phyloP scores from a whole-genome alignment of 768 basidiomycete species.

The Leccinum ochraceum region DNA sequence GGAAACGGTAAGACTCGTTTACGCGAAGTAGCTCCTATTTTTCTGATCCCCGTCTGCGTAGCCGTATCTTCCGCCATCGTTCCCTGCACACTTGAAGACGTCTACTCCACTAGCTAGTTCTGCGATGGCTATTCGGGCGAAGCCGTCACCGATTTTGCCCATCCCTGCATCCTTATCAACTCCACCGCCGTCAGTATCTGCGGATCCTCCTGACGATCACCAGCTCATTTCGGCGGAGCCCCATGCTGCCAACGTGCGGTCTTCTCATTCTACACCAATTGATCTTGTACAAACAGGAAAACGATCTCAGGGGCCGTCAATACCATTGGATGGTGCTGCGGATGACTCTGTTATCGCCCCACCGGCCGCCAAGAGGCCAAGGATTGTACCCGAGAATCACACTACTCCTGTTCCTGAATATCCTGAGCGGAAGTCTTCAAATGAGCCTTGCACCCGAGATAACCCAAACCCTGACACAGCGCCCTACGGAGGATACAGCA shows the following conservation, averaged over 20 bases:
- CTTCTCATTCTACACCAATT: conserved; percentile 18
- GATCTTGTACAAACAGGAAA: conserved; percentile 25
- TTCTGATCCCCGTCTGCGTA: conserved; percentile 24
- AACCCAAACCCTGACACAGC: conserved; percentile 1
- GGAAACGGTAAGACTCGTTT: conserved; percentile 37
- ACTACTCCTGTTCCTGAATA: background rate
- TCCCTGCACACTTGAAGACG: conserved; percentile 50
- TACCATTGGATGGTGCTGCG: conserved; percentile 28
- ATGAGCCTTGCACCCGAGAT: conserved; percentile 8
- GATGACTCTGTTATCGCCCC: conserved; percentile 19
- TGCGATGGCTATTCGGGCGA: conserved; percentile 32
- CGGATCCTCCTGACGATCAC: conserved; percentile 20
- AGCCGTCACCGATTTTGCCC: conserved; percentile 45
- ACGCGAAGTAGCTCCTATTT: conserved; percentile 1
- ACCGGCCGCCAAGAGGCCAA: conserved; percentile 28
- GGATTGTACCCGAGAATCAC: conserved; percentile 7
- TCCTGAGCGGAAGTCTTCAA: conserved; percentile 6
- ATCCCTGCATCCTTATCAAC: conserved; percentile 26
- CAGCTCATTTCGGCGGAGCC: conserved; percentile 8
- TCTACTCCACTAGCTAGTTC: conserved; percentile 48
- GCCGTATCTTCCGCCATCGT: conserved; percentile 58
- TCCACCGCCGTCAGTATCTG: conserved; percentile 26
- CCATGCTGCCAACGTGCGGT: conserved; percentile 12
- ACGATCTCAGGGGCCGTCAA: conserved; percentile 29
- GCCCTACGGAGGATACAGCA: background rate